Percentiles rank a stretch among this genome's conserved stretches.
These are phyloP conservation scores for Globisporangium nodosum DNA, from an alignment of 352 stramenopile genomes.

Conservation along the genomic window DNA sequence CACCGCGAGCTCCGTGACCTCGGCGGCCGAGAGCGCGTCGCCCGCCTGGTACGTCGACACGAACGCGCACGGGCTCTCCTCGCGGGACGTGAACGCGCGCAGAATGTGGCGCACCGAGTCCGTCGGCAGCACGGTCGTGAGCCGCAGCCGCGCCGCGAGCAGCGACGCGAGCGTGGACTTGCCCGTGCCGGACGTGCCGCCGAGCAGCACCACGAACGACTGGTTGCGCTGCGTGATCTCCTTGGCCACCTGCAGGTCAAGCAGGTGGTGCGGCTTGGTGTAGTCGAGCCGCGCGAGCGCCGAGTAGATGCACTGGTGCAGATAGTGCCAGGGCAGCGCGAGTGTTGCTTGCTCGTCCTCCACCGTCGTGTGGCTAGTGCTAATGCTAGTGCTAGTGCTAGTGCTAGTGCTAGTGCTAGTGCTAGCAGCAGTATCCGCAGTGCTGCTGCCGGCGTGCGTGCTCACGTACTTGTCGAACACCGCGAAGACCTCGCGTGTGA, in stretches of 20 bases:
- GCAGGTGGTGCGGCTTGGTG: constrained; percentile 77
- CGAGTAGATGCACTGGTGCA: constrained; percentile 82
- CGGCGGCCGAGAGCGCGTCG: constrained; percentile 47
- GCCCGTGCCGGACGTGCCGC: constrained; percentile 77
- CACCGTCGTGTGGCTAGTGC: not conserved
- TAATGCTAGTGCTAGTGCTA: no score
- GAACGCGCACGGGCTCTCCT: constrained; percentile 75
- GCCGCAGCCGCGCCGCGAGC: constrained; percentile 60
- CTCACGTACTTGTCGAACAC: constrained; percentile 51
- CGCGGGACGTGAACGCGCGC: constrained; percentile 74
- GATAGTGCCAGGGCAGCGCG: constrained; percentile 59
- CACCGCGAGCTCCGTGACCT: constrained; percentile 40
- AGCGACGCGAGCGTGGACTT: constrained; percentile 85
- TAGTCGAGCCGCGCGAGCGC: constrained; percentile 76
- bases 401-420: no score
- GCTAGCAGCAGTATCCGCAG: not conserved
- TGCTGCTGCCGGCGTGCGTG: constrained; percentile 9
- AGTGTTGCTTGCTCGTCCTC: not conserved
- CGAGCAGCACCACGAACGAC: constrained; percentile 83
- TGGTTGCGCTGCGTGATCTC: constrained; percentile 84
- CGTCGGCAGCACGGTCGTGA: constrained; percentile 81
- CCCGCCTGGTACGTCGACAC: constrained; percentile 87
- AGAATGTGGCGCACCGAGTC: constrained; percentile 84
- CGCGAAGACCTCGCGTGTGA: constrained; percentile 64
- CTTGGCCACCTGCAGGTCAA: constrained; percentile 82